Evolutionary conservation across 352 stramenopile genomes (phyloP).

Genomic region (Pythium pyrilobum): DNA sequence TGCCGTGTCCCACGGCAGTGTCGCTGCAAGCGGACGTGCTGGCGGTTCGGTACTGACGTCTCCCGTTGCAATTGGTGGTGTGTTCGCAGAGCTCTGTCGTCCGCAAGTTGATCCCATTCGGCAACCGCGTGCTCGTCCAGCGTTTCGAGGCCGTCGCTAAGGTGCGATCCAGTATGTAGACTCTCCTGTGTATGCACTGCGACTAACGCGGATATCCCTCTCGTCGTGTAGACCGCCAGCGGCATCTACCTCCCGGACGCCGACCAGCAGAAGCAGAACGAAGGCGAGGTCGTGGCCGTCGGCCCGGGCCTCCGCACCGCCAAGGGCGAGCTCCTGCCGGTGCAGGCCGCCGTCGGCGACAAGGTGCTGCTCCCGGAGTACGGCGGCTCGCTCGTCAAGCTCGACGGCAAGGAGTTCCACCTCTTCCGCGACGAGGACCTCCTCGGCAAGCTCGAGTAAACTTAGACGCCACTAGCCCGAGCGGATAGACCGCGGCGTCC

Average conservation of each 20-base stretch:
- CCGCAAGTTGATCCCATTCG: slow-evolving; percentile 91
- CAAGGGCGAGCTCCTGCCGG: slow-evolving; percentile 86
- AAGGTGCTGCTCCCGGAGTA: slow-evolving; percentile 96
- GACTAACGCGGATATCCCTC: neutral
- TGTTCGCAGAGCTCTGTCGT: slow-evolving; percentile 30
- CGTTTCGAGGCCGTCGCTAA: slow-evolving; percentile 88
- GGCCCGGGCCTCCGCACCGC: slow-evolving; percentile 87
- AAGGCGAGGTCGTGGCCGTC: slow-evolving; percentile 92
- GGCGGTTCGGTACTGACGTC: no score
- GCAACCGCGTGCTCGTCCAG: slow-evolving; percentile 94
- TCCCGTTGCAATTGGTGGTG: neutral
- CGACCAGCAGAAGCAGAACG: slow-evolving; percentile 91
- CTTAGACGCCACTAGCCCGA: neutral
- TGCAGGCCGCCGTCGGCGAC: slow-evolving; percentile 89
- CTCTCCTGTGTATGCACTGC: neutral
- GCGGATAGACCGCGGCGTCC: no score
- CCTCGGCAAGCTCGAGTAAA: slow-evolving; percentile 94
- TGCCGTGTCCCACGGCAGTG: no score
- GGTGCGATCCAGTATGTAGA: slow-evolving; percentile 16
- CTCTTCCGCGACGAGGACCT: slow-evolving; percentile 97
- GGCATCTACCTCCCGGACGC: slow-evolving; percentile 94
- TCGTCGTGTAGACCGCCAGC: slow-evolving; percentile 67
- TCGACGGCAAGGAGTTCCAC: slow-evolving; percentile 90
- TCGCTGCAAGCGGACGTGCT: no score
- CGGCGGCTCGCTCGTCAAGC: slow-evolving; percentile 91